Evolutionary conservation across 2,329 filamentous ascomycete genomes (phyloP).

Genomic region (Aspergillus sp.): DNA sequence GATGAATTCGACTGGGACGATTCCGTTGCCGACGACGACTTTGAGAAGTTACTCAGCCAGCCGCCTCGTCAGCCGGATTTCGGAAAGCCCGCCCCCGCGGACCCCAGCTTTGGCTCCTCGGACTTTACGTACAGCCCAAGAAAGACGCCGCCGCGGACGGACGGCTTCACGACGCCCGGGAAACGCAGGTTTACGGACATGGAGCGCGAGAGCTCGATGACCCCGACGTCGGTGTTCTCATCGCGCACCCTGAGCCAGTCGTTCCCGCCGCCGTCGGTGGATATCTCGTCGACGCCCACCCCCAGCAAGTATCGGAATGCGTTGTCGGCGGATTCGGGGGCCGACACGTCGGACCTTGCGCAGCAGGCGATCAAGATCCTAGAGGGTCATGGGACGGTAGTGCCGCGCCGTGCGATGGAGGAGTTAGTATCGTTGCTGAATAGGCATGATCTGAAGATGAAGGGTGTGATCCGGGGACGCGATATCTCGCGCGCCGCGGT

Average conservation of each 20-base stretch:
- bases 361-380: constrained; percentile 31
- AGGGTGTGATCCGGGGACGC: constrained; percentile 63
- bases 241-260: constrained; percentile 5
- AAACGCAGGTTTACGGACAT: constrained; percentile 37
- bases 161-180: constrained; percentile 30
- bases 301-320: constrained; percentile 30
- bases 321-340: constrained; percentile 16
- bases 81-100: constrained; percentile 9
- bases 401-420: constrained; percentile 34
- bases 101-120: neutral
- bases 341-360: constrained; percentile 21
- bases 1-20: constrained; percentile 40
- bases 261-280: constrained; percentile 25
- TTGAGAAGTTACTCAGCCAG: constrained; percentile 21
- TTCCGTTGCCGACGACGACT: constrained; percentile 22
- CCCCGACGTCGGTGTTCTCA: constrained; percentile 16
- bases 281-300: constrained; percentile 33
- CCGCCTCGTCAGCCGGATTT: constrained; percentile 28
- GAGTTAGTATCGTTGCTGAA: constrained; percentile 48
- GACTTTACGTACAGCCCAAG: constrained; percentile 28
- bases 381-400: constrained; percentile 30
- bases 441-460: constrained; percentile 57
- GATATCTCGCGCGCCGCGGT: constrained; percentile 65
- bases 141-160: constrained; percentile 35
- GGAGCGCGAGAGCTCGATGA: constrained; percentile 6